Base-by-base conservation (phyloP, 768 basidiomycete species). In the Trametes cubensis region DNA sequence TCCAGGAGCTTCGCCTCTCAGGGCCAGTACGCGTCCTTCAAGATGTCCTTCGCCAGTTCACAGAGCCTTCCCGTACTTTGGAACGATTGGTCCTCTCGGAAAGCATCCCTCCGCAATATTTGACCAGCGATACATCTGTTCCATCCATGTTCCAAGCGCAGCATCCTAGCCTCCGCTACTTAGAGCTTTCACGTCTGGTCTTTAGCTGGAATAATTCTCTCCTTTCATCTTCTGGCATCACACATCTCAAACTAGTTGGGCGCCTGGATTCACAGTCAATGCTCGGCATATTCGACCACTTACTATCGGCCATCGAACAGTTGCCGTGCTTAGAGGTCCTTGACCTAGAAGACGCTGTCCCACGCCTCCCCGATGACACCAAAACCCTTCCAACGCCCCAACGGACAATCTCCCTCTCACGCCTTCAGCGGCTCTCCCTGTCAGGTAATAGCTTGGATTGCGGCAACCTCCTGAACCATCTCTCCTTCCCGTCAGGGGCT, bases 281-380 rank as follows among this genome's bases (percentile, higher is more conserved):
- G 23, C 5, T 40, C n/a, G 61, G 49, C 11, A 39, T 53, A 10
- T 62, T 62, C 30, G 61, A 56, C 1, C 30, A 34, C 11, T 20
- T 62, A 2, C 25, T 62, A 10, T 13, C 20, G 21, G 48, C 61
- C 5, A 55, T 62, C 20, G 41, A 62, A 4, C 15, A 7, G 4
- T 51, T 62, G 61, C 13, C 41, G 2, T 13, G 15, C 49, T 49
- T 62, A 1, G 20, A 56, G 18, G 2, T 25, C 6, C 20, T 62
- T 10, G 48, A 51, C 2, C 55, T 62, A 2, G 48, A 61, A 7
- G 34, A 51, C 15, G 47, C 60, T 18, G 51, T 61, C 15, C 60
- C 60, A 40, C 53, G 40, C 26, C 30, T 61, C 3, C 47, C 39
- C 6, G 47, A 20, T 11, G 45, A 40, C 15, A 13, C 41, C 1